Evolutionary conservation across 176 grass and related monocot species (phyloP).

Genomic region (Bonia amplexicaulis): DNA sequence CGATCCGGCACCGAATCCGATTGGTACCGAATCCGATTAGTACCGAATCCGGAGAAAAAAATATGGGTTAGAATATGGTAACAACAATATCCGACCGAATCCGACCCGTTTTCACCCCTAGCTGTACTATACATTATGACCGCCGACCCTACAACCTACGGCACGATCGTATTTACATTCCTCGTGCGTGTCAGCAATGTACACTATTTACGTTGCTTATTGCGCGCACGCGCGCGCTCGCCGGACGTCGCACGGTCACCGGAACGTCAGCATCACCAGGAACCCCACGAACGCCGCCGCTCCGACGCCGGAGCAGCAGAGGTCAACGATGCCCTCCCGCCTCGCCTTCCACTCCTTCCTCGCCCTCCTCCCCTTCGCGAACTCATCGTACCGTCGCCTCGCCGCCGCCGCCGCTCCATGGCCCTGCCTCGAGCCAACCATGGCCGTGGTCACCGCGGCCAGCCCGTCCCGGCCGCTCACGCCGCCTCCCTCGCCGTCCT

Average conservation of each 20-base stretch:
- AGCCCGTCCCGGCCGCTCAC: conserved; percentile 26
- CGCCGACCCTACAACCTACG: neutral
- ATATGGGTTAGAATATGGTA: too few species aligned
- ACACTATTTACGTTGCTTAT: neutral
- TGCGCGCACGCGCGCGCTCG: too few species aligned
- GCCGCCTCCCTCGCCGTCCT: conserved; percentile 27
- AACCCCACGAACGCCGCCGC: conserved; percentile 31
- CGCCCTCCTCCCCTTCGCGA: conserved; percentile 33
- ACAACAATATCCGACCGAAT: too few species aligned
- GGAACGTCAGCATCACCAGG: conserved; percentile 27
- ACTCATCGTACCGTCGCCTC: conserved; percentile 35
- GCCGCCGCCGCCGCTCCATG: conserved; percentile 11
- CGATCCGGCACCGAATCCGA: too few species aligned
- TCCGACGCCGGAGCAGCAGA: conserved; percentile 39
- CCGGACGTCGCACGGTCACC: neutral
- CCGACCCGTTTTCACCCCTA: too few species aligned
- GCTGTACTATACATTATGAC: neutral
- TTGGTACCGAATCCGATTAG: too few species aligned
- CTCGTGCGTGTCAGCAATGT: neutral
- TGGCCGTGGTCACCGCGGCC: conserved; percentile 10
- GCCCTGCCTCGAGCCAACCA: conserved; percentile 26
- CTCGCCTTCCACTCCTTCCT: conserved; percentile 52
- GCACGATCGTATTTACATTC: neutral
- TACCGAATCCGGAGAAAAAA: too few species aligned
- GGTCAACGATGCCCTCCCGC: conserved; percentile 43